Evolutionary conservation across 345 rosid genomes (phyloP), one percentile per base, ranked within the genome.

Genomic region (Sisymbrium irio): DNA sequence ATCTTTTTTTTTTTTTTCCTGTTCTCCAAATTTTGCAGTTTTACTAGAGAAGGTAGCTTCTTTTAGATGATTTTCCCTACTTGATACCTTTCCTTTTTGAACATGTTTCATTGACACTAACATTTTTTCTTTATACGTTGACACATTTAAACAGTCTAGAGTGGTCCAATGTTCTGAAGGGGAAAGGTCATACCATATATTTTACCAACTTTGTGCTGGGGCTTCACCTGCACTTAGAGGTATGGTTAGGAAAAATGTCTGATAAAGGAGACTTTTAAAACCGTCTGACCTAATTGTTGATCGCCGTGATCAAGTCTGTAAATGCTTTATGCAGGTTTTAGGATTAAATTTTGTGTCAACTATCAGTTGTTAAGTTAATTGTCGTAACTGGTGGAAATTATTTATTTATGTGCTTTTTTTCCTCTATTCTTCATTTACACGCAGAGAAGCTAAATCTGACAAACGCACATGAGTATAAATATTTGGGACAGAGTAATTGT

Each of bases 141-240:
- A 63, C 65, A 19, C 71, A 45, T 51, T 42, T 78, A 76, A 85
- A 82, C 96, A 95, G 99, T 95, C 99, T 76, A 90, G 99, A 82
- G 99, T 95, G 65, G 99, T 95, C 78, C 99, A 95, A 72, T 92
- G 98, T 86, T 83, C 86, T 39, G 93, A 86, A 65, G 97, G 97
- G 69, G 99, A 95, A 83, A 90, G 99, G 84, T 90, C 99, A 69
- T 95, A 95, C 81, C 99, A 95, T 78, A 87, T 95, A 81, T 95
- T 95, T 81, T 95, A 95, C 88, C 99, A 95, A 77, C 97, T 95
- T 72, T 95, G 99, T 81, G 93, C 91, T 53, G 99, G 99, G 69
- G 99, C 99, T 76, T 78, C 96, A 65, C 64, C 35, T 75, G 76
- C 75, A 28, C 89, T 95, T 51, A 82, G 89, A 87, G 99, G 99